These are phyloP conservation scores for Candida quercuum DNA, from an alignment of 805 yeast genomes.

Conservation along the genomic window DNA sequence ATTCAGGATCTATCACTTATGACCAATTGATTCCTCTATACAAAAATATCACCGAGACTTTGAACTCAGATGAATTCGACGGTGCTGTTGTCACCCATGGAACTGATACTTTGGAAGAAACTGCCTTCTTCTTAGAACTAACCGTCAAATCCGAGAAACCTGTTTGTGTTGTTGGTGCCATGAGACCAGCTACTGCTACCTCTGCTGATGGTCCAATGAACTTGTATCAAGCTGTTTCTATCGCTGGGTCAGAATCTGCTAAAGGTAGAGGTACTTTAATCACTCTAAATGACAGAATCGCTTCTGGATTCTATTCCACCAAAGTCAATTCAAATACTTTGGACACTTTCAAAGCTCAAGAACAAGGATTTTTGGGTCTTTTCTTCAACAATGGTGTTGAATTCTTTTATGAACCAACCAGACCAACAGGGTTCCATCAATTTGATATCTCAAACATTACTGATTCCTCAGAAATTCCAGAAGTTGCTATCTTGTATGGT, in stretches of 20 bases:
- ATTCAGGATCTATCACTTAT: slow-evolving; percentile 49
- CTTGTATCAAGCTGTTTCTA: slow-evolving; percentile 59
- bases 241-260: slow-evolving; percentile 48
- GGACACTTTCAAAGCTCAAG: slow-evolving; percentile 58
- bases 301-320: slow-evolving; percentile 62
- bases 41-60: slow-evolving; percentile 38
- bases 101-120: slow-evolving; percentile 66
- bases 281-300: slow-evolving; percentile 60
- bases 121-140: slow-evolving; percentile 57
- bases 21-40: slow-evolving; percentile 40
- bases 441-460: slow-evolving; percentile 30
- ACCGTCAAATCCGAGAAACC: slow-evolving; percentile 31
- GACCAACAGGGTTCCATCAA: slow-evolving; percentile 41
- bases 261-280: slow-evolving; percentile 57
- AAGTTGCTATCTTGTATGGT: slow-evolving; percentile 51
- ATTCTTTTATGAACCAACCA: slow-evolving; percentile 55
- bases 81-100: slow-evolving; percentile 68
- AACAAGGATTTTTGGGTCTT: slow-evolving; percentile 65
- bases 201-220: slow-evolving; percentile 74
- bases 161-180: slow-evolving; percentile 46
- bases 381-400: slow-evolving; percentile 61
- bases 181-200: slow-evolving; percentile 68
- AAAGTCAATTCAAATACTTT: slow-evolving; percentile 63
- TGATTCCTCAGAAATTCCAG: slow-evolving; percentile 23
- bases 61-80: slow-evolving; percentile 36